Evolutionary conservation across 805 yeast species (phyloP), one percentile per base, ranked within the genome.

Genomic region (Saccharomycodes ludwigii): DNA sequence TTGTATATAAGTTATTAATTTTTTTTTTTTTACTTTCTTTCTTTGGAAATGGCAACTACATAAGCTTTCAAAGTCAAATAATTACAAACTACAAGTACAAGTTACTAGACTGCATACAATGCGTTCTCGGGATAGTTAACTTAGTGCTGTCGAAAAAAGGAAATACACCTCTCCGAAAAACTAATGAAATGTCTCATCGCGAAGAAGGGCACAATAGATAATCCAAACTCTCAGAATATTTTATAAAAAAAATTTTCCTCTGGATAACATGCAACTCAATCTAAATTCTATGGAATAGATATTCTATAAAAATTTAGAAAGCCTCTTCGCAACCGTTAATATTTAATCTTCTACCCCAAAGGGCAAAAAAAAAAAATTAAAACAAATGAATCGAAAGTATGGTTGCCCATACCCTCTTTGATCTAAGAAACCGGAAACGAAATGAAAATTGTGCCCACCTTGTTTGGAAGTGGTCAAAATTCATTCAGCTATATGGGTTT

Each of bases 361-460:
- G n/a, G n/a, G n/a, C n/a, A n/a, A n/a, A n/a, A n/a, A n/a, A n/a
- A n/a, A n/a, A n/a, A n/a, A n/a, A 21, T 29, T 27, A 27, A 32
- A 32, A 24, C 27, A 32, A 34, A 30, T 34, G 27, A 27, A 29
- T 34, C n/a, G n/a, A n/a, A n/a, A n/a, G n/a, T n/a, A n/a, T n/a
- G n/a, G n/a, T n/a, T n/a, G n/a, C n/a, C n/a, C n/a, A n/a, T n/a
- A n/a, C n/a, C n/a, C n/a, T n/a, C n/a, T 13, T 41, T 53, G 38
- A 47, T 55, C 60, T 54, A 55, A 55, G 60, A 55, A 54, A 55
- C 60, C 60, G 56, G 60, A 55, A 54, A 55, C 60, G 60, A 54
- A 55, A 48, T 52, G 51, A 42, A 42, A 34, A 42, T 40, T 47
- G 58, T 55, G 48, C 43, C 58, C 38, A 43, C 40, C 54, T 50